These are phyloP conservation scores for Zychaea mexicana DNA, from an alignment of 371 early-diverging fungal genomes.

Conservation along the genomic window DNA sequence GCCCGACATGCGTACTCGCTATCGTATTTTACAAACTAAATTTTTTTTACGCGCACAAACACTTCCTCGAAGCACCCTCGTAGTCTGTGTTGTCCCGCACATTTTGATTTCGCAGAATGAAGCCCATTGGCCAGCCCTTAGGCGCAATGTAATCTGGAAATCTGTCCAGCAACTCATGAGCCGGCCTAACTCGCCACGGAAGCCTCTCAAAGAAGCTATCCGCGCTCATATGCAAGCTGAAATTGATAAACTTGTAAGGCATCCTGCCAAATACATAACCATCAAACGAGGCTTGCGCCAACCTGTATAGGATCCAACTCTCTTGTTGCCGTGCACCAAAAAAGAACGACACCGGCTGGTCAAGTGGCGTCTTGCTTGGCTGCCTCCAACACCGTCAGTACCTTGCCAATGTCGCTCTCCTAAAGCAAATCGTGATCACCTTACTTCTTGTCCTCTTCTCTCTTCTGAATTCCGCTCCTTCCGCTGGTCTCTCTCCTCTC, in stretches of 20 bases:
- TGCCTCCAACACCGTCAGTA: neutral
- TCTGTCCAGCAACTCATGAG: too few species aligned
- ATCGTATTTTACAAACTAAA: neutral
- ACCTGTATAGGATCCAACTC: neutral
- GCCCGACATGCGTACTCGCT: neutral
- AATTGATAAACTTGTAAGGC: too few species aligned
- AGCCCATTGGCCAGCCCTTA: too few species aligned
- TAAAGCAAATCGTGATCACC: neutral
- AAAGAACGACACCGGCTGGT: neutral
- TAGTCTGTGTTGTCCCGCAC: neutral
- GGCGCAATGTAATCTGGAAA: too few species aligned
- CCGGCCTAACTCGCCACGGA: too few species aligned
- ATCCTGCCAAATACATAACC: too few species aligned
- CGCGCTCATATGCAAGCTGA: too few species aligned
- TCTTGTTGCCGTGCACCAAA: neutral
- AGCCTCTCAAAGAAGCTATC: too few species aligned
- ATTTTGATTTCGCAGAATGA: neutral
- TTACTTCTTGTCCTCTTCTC: neutral
- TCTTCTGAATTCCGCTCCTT: neutral
- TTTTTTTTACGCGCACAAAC: neutral
- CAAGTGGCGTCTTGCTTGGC: neutral
- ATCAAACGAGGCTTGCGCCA: too few species aligned
- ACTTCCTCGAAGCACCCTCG: neutral
- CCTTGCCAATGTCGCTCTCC: neutral
- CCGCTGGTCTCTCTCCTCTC: neutral